Conservation (phyloP, 139 green algal genomes). For the Picochlorum sp. region DNA sequence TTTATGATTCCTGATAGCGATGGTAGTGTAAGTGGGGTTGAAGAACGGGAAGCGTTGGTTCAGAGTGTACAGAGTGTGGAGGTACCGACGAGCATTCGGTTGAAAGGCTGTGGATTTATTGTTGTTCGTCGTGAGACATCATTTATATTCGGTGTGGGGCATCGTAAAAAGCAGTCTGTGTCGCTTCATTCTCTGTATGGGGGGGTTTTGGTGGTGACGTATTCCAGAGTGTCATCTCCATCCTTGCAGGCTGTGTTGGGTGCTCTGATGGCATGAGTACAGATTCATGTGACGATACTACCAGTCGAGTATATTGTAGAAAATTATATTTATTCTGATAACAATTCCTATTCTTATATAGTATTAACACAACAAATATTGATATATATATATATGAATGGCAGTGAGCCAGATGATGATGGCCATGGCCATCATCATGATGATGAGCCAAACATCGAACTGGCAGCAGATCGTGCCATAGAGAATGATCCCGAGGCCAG, state of each 20-base stretch:
- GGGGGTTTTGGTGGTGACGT: background rate
- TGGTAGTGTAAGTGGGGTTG: background rate
- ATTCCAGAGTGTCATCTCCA: background rate
- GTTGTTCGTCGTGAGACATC: background rate
- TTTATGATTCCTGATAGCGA: background rate
- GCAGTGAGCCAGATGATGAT: too few species aligned
- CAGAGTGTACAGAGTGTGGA: background rate
- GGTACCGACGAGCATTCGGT: background rate
- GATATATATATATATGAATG: too few species aligned
- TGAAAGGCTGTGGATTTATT: background rate
- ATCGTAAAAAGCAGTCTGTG: background rate
- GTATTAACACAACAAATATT: too few species aligned
- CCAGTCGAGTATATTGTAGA: too few species aligned
- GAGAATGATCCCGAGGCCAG: background rate
- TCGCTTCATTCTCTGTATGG: background rate
- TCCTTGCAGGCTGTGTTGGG: background rate
- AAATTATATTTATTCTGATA: too few species aligned
- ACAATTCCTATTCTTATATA: too few species aligned
- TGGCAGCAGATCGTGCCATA: constrained; percentile 3
- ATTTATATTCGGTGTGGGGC: background rate
- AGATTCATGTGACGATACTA: too few species aligned
- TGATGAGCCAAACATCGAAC: background rate
- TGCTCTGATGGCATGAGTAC: background rate
- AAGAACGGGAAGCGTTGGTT: background rate
- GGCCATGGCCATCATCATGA: too few species aligned